Evolutionary conservation across 129 eudicot genomes (phyloP).

Genomic region (Oenanthe sinensis): DNA sequence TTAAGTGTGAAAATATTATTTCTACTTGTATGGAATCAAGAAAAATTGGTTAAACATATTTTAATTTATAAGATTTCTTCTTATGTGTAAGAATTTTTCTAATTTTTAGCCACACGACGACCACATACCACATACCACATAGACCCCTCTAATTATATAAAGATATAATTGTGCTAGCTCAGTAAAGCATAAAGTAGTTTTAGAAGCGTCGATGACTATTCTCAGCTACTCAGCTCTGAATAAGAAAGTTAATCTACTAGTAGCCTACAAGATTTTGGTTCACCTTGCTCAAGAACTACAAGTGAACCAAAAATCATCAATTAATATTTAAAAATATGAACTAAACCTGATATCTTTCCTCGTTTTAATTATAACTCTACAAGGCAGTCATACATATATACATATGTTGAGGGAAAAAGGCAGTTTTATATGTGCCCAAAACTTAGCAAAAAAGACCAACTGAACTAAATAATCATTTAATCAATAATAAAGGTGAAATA

Average conservation of each 20-base stretch:
- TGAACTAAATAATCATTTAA: neutral
- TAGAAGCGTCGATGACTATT: neutral
- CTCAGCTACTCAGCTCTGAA: neutral
- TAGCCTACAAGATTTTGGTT: neutral
- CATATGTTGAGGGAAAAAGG: neutral
- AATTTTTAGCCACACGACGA: no score
- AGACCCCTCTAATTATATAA: no score
- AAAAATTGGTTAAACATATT: no score
- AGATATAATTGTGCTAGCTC: neutral
- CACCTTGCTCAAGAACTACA: neutral
- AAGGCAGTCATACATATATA: neutral
- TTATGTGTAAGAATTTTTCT: no score
- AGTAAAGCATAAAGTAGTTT: neutral
- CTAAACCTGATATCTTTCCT: neutral
- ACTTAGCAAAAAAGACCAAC: neutral
- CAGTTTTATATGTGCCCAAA: neutral
- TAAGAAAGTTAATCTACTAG: neutral
- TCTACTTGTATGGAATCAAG: no score
- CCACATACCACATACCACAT: no score
- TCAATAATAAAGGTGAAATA: neutral
- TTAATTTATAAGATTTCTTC: no score
- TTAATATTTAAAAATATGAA: neutral
- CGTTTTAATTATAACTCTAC: neutral
- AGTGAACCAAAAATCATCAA: neutral
- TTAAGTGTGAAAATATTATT: no score